These are phyloP conservation scores for Eucalyptus viminalis DNA, from an alignment of 345 rosid genomes.

Conservation along the genomic window DNA sequence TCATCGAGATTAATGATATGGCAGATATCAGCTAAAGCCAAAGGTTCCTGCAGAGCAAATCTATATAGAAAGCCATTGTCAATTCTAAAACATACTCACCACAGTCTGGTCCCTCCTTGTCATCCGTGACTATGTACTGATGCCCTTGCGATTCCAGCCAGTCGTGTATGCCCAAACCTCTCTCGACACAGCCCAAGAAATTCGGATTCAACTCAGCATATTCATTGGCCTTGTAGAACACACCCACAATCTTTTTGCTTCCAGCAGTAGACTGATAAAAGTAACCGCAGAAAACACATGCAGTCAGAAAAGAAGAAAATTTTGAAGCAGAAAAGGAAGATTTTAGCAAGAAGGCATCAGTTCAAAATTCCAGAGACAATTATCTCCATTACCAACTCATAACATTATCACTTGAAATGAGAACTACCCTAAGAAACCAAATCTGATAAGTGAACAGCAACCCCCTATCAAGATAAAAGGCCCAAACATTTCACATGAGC, in stretches of 20 bases:
- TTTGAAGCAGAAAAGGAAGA: neutral
- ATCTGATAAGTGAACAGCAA: neutral
- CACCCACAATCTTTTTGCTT: slow-evolving; percentile 91
- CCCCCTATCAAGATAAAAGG: neutral
- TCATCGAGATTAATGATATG: neutral
- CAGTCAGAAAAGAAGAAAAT: neutral
- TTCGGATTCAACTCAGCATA: slow-evolving; percentile 68
- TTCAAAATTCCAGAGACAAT: neutral
- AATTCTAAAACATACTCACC: slow-evolving; percentile 20
- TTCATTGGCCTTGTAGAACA: slow-evolving; percentile 91
- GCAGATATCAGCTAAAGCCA: neutral
- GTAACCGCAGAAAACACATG: neutral
- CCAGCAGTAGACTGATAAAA: slow-evolving; percentile 53
- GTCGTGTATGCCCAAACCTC: slow-evolving; percentile 64
- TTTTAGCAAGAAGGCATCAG: neutral
- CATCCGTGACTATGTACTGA: slow-evolving; percentile 80
- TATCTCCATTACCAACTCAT: neutral
- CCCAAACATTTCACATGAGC: neutral
- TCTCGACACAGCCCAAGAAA: slow-evolving; percentile 71
- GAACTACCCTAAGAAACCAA: neutral
- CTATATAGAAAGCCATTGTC: neutral
- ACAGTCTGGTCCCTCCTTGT: slow-evolving; percentile 77
- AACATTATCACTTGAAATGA: neutral
- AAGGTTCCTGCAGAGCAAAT: neutral
- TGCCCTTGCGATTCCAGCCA: slow-evolving; percentile 91